Percentiles rank a stretch among this genome's conserved stretches.
phyloP scores from a whole-genome alignment of 345 rosid species.

The Rhodomyrtus tomentosa region DNA sequence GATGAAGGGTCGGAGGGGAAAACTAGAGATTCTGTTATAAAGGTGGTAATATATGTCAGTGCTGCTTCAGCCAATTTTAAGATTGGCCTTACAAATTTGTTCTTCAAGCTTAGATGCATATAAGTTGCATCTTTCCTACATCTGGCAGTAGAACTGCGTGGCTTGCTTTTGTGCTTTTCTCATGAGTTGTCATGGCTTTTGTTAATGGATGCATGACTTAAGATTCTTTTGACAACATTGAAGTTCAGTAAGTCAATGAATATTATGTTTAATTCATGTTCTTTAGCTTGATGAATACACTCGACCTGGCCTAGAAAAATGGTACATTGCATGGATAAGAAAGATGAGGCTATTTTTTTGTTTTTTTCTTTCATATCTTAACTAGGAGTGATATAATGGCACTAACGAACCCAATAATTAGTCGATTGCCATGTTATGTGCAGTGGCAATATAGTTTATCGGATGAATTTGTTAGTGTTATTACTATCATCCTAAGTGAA shows the following conservation, averaged over 20 bases:
- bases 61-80: not conserved
- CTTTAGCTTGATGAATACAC: not conserved
- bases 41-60: not conserved
- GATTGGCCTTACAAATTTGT: not conserved
- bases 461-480: not conserved
- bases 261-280: not conserved
- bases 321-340: not conserved
- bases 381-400: not conserved
- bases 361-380: not conserved
- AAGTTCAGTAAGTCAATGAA: not conserved
- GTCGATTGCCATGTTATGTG: not conserved
- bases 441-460: not conserved
- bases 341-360: not conserved
- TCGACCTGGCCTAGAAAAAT: not conserved
- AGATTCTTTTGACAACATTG: not conserved
- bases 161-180: not conserved
- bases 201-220: not conserved
- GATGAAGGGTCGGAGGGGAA: constrained; percentile 21
- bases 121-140: not conserved
- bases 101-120: not conserved
- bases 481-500: not conserved
- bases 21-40: constrained; percentile 24
- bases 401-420: not conserved
- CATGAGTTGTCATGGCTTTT: not conserved
- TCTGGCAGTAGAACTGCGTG: not conserved